Evolutionary conservation across 208 protist species (phyloP), one percentile per base, ranked within the genome.

Genomic region (Porcisia hertigi): DNA sequence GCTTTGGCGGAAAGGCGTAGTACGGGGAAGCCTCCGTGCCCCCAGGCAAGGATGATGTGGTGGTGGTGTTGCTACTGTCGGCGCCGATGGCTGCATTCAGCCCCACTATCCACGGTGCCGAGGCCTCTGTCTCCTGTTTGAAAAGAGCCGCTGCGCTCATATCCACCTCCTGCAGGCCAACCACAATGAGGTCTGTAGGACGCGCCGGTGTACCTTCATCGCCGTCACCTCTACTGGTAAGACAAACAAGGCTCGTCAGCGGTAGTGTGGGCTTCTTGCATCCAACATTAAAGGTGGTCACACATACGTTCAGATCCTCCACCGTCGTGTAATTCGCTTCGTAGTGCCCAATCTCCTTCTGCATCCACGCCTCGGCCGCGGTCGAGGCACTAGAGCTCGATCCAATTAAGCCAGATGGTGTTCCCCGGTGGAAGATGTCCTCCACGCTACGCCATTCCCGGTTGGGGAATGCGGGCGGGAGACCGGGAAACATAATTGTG

Each of bases 131-230:
- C 75, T 96, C 92, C 64, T 94, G 89, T 71, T 87, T 89, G 73
- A 95, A 81, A 83, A 98, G 86, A 1, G 95, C 95, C 2, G 88
- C 85, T 20, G 95, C 92, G 57, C 93, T 92, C 95, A 98, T 98
- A 71, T 98, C 95, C 57, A 98, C 83, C 82, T 98, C 94, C 80
- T 98, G 95, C 53, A 98, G 81, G 43, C 87, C 90, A 20, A 97
- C 67, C 34, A 94, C 87, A 45, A 97, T 89, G 9, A 98, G 49
- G 75, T 96, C 94, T 3, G 88, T 84, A 0, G 83, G 83, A 47
- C 75, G 71, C 58, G 53, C 59, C 54, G 39, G 52, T 41, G 71
- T 65, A 41, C 47, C 75, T 49, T 69, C 66, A 57, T 12, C 53
- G 16, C 36, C 54, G 59, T 67, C 77, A 47, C 62, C 20, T 43